Base-by-base conservation (phyloP, 2,329 filamentous ascomycete species). In the Coniosporium uncinatum region DNA sequence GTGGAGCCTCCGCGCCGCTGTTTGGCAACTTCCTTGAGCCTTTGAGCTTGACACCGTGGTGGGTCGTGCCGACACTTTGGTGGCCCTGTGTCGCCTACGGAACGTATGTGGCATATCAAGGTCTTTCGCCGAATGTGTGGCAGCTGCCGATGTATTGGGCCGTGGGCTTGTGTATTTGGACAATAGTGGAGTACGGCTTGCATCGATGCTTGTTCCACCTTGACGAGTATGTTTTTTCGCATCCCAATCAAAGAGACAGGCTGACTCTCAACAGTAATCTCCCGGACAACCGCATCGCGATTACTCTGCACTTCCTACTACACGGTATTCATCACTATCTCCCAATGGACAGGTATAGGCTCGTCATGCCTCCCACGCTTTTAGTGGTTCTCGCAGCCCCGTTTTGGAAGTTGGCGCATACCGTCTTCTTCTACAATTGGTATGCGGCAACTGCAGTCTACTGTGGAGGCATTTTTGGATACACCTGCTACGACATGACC, bases 21-120 rank as follows among this genome's bases (percentile, higher is more conserved):
- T 98, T 98, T 64, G 93, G 93, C 45, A 97, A 98, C 67, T 95
- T 98, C 62, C 72, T 98, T n/a, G 93, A 98, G 67, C 93, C 93
- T n/a, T 69, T 98, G 44, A 90, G 83, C 62, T 85, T 90, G 73
- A 98, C 93, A 3, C 79, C 93, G 2, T 98, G 93, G 93, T 98
- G 84, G 80, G 62, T 95, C 35, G 75, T 98, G 11, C 93, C 93
- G 3, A 73, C 73, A 0, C 46, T 95, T 2, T 98, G 93, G 93
- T 60, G 93, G 33, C 93, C 93, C n/a, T 76, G 72, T 16, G 77
- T 95, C 33, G 53, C 70, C 8, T 95, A 89, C 57, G 88, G 86
- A 20, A 78, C 82, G 11, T 79, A 75, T 46, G 53, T 85, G 17
- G 82, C 87, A 11, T 70, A 71, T 22, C 60, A 76, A 45, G 84